Evolutionary conservation across 805 yeast genomes (phyloP).

Genomic region (Monosporozyma servazzii): DNA sequence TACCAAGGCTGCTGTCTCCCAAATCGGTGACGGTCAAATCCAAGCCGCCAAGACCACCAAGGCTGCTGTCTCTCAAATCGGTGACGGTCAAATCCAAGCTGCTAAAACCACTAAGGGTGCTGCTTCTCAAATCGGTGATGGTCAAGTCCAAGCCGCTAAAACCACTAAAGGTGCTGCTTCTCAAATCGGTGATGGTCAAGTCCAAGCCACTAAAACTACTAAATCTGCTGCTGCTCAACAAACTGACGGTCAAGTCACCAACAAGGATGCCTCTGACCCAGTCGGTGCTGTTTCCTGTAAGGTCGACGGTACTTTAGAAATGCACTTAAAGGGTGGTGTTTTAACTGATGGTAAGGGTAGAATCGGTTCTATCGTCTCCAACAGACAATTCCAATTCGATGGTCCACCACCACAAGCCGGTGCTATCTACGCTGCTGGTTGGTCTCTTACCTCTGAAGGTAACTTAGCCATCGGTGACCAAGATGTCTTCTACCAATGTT

Average conservation of each 20-base stretch:
- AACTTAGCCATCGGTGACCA: conserved; percentile 54
- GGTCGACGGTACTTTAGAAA: conserved; percentile 42
- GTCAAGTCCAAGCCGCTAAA: conserved; percentile 43
- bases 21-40: conserved; percentile 16
- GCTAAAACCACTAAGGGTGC: conserved; percentile 38
- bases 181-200: conserved; percentile 53
- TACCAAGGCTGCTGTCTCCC: conserved; percentile 17
- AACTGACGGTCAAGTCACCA: conserved; percentile 28
- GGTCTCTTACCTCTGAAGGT: conserved; percentile 48
- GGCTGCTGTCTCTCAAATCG: conserved; percentile 33
- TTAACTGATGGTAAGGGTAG: conserved; percentile 55
- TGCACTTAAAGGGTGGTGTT: conserved; percentile 43
- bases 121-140: conserved; percentile 38
- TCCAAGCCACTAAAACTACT: conserved; percentile 29
- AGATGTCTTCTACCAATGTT: conserved; percentile 61
- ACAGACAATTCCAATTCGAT: conserved; percentile 79
- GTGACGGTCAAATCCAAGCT: conserved; percentile 47
- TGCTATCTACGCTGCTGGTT: conserved; percentile 61
- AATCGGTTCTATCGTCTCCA: conserved; percentile 72
- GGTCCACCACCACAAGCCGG: conserved; percentile 85
- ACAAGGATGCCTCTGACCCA: conserved; percentile 26
- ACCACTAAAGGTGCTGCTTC: conserved; percentile 26
- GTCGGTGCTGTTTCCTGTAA: conserved; percentile 36
- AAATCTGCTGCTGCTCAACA: conserved; percentile 33
- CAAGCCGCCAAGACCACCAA: conserved; percentile 24